Percentiles rank a stretch among this genome's conserved stretches.
Conservation (phyloP, 345 rosid genomes). For the Gossypium anomalum region DNA sequence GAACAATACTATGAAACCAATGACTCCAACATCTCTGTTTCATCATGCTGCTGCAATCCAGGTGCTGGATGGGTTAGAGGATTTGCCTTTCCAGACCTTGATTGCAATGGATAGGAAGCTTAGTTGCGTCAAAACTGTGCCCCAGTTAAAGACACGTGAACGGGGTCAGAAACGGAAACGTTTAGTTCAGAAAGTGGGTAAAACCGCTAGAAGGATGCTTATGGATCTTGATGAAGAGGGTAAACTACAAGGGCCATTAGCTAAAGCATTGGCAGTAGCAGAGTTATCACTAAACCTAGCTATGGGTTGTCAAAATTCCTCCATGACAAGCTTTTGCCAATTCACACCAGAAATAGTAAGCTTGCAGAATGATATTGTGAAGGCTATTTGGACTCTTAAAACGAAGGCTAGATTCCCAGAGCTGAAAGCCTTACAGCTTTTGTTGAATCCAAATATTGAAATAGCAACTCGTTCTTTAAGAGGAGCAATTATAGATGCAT, state of each 20-base stretch:
- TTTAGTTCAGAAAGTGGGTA: conserved; percentile 42
- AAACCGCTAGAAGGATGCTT: conserved; percentile 49
- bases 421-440: conserved; percentile 47
- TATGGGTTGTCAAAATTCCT: conserved; percentile 30
- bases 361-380: conserved; percentile 66
- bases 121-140: conserved; percentile 36
- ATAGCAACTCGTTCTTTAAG: conserved; percentile 41
- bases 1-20: conserved; percentile 23
- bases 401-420: conserved; percentile 42
- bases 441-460: conserved; percentile 51
- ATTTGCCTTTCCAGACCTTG: conserved; percentile 46
- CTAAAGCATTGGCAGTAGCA: conserved; percentile 68
- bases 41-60: conserved; percentile 37
- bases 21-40: conserved; percentile 33
- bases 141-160: conserved; percentile 29
- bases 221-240: conserved; percentile 40
- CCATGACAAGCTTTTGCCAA: conserved; percentile 32
- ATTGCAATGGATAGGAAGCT: conserved; percentile 73
- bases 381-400: conserved; percentile 56
- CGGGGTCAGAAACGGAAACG: conserved; percentile 31
- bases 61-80: conserved; percentile 48
- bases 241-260: conserved; percentile 51
- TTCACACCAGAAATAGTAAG: conserved; percentile 46
- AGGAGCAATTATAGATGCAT: conserved; percentile 47
- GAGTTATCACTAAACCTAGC: conserved; percentile 49